Evolutionary conservation across 257 asterid genomes (phyloP).

Genomic region (Solanum acaule): DNA sequence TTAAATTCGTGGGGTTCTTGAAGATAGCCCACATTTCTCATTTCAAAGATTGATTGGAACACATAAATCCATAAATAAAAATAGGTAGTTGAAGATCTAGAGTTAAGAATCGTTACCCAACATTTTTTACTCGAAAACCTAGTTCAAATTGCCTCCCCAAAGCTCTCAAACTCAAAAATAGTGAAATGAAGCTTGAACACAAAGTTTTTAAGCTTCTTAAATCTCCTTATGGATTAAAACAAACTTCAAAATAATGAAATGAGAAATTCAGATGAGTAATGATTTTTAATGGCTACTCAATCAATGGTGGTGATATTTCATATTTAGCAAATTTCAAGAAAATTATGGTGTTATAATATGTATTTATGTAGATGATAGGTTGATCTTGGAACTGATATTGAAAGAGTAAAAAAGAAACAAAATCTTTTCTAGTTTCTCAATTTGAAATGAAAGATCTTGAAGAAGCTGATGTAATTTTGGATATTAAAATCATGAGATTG

Average conservation of each 20-base stretch:
- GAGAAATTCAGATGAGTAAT: not conserved
- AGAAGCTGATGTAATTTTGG: not conserved
- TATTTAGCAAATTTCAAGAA: no score
- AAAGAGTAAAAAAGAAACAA: not conserved
- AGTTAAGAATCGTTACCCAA: no score
- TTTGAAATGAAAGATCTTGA: not conserved
- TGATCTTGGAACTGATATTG: not conserved
- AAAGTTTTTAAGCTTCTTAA: not conserved
- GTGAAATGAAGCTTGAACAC: not conserved
- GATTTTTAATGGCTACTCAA: not conserved
- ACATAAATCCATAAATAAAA: not conserved
- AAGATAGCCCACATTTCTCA: not conserved
- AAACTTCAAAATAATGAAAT: not conserved
- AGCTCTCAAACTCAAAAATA: not conserved
- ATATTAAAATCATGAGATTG: not conserved
- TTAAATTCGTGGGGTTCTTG: not conserved
- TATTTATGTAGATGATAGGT: not conserved
- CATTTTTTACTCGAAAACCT: not conserved
- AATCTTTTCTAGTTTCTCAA: not conserved
- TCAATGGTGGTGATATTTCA: not conserved
- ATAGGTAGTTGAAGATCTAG: not conserved
- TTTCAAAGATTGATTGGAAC: not conserved
- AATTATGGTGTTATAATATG: not conserved
- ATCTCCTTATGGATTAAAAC: not conserved
- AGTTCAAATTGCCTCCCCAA: not conserved